These are phyloP conservation scores for Metschnikowia chrysomelidarum DNA, from an alignment of 805 yeast species.

Conservation along the genomic window DNA sequence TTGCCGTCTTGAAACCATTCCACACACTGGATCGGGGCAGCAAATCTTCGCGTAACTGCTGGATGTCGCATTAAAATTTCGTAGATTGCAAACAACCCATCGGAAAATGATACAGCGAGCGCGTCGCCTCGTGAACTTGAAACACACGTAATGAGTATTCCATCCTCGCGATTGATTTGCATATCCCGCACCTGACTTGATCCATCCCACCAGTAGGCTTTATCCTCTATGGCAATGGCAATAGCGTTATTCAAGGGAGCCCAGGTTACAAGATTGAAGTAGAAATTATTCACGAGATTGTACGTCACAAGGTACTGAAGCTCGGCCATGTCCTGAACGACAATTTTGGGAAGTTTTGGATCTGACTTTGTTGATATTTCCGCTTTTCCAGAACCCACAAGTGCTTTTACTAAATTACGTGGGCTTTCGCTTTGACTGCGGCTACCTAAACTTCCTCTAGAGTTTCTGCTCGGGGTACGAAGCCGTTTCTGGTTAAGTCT, in stretches of 20 bases:
- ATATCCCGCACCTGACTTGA: slow-evolving; percentile 41
- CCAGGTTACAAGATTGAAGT: slow-evolving; percentile 76
- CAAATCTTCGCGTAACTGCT: slow-evolving; percentile 28
- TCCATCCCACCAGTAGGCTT: slow-evolving; percentile 64
- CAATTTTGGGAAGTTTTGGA: background rate
- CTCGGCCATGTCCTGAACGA: slow-evolving; percentile 11
- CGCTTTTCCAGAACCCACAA: slow-evolving; percentile 3
- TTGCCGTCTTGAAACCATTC: slow-evolving; percentile 52
- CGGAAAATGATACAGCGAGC: slow-evolving; percentile 55
- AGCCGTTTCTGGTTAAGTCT: slow-evolving; percentile 1
- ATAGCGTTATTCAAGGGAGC: slow-evolving; percentile 47
- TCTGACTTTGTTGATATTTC: background rate
- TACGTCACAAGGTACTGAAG: slow-evolving; percentile 19
- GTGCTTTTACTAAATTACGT: slow-evolving; percentile 3
- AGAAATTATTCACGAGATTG: slow-evolving; percentile 70
- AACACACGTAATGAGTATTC: slow-evolving; percentile 48
- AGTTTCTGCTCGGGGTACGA: slow-evolving; percentile 6
- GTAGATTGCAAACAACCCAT: slow-evolving; percentile 50
- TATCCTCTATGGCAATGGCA: slow-evolving; percentile 63
- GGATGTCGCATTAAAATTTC: slow-evolving; percentile 27
- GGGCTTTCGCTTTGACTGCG: slow-evolving; percentile 9
- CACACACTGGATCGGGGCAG: slow-evolving; percentile 47
- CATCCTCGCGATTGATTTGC: slow-evolving; percentile 27
- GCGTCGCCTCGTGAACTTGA: slow-evolving; percentile 50
- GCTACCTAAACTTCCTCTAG: slow-evolving; percentile 1